Evolutionary conservation across 1,284 basidiomycete species (phyloP), one percentile per base, ranked within the genome.

Genomic region (Cystobasidiaceae sp.): DNA sequence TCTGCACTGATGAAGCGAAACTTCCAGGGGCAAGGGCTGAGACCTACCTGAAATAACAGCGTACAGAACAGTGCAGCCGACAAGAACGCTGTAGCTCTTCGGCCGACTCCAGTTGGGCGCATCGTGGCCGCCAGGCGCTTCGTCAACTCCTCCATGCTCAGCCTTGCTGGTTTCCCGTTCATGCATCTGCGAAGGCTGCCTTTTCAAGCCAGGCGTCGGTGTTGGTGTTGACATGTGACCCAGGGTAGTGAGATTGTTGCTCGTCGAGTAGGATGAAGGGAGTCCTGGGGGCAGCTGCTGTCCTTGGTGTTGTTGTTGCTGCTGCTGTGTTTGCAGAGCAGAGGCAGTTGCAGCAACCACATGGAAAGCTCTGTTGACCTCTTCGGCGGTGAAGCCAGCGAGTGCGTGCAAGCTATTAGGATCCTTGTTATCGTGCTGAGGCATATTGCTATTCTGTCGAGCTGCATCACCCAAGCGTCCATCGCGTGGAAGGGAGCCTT

Each of bases 61-160:
- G 79, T 97, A 99, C 19, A 98, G 79, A 1, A 89, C 85, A 0
- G 96, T 99, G 74, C 96, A 98, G 0, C 78, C 82, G 66, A 97
- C 79, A 65, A 97, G 75, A 1, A 97, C 93, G 66, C 86, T 92
- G 1, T 90, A 88, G 76, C 89, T 92, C 11, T 86, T 86, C 11
- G 81, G 82, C 54, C 93, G 81, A 72, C 90, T 96, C 93, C 93
- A 97, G 50, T 90, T 91, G 0, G 96, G 96, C 6, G 87, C 93
- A 73, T 98, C 94, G 74, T 99, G 96, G 0, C 90, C 93, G 27
- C 86, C 86, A 75, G 87, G 84, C 9, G 82, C 86, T 23, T 80
- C 68, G 0, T 46, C 50, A 33, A n/a, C 67, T 25, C 19, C 52
- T 15, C 19, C 44, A 6, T 27, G 33, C 4, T 49, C 41, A n/a